phyloP scores from a whole-genome alignment of 2,329 filamentous ascomycete species.

The Colletotrichum eleusines region DNA sequence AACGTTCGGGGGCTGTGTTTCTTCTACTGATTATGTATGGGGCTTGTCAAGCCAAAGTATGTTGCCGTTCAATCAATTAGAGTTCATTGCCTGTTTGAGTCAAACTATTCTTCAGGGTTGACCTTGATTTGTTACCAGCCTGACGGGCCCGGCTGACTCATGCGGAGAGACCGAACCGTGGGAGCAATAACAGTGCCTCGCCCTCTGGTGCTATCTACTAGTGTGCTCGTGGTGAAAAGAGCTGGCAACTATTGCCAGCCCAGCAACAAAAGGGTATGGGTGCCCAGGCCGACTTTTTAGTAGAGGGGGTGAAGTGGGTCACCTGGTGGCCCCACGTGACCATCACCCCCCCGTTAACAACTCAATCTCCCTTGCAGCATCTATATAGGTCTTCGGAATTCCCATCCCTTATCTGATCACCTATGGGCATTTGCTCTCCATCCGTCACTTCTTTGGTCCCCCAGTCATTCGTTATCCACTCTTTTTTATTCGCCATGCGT shows the following conservation, averaged over 20 bases:
- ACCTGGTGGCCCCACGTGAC: no score
- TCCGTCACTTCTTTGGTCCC: constrained; percentile 14
- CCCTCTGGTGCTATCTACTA: no score
- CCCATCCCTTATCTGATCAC: background rate
- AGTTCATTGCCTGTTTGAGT: constrained; percentile 31
- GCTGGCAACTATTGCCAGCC: no score
- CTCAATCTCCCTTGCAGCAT: constrained; percentile 1
- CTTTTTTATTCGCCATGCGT: background rate
- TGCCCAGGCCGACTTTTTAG: no score
- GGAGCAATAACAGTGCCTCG: no score
- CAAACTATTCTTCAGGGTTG: constrained; percentile 4
- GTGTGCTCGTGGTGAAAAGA: no score
- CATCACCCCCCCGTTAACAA: no score
- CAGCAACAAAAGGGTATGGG: no score
- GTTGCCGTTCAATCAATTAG: constrained; percentile 29
- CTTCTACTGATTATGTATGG: background rate
- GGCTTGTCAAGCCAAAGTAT: background rate
- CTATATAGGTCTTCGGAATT: constrained; percentile 25
- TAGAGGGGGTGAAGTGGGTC: no score
- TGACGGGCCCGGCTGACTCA: background rate
- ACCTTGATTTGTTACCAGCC: constrained; percentile 13
- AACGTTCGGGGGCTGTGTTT: background rate
- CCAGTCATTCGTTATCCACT: constrained; percentile 13
- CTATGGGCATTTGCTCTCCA: background rate
- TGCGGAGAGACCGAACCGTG: no score